These are phyloP conservation scores for Babesia ovis DNA, from an alignment of 169 alveolate species.

Conservation along the genomic window DNA sequence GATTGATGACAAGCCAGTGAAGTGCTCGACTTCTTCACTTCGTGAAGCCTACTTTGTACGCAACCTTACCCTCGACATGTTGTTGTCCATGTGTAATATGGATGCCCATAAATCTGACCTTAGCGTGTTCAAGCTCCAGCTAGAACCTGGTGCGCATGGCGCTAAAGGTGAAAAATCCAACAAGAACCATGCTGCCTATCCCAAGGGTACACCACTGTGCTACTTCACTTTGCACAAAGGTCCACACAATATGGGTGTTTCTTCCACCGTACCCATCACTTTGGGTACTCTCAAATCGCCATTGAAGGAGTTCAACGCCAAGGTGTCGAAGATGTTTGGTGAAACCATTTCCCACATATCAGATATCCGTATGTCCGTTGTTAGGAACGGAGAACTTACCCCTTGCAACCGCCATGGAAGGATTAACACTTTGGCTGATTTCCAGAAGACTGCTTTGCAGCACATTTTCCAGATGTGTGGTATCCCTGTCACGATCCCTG, in stretches of 20 bases:
- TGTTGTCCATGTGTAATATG: slow-evolving; percentile 50
- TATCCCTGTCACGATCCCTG: slow-evolving; percentile 57
- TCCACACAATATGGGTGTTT: slow-evolving; percentile 52
- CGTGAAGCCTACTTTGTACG: slow-evolving; percentile 63
- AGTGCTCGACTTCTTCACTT: slow-evolving; percentile 49
- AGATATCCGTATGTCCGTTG: slow-evolving; percentile 37
- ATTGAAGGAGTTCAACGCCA: slow-evolving; percentile 54
- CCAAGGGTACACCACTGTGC: slow-evolving; percentile 47
- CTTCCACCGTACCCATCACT: slow-evolving; percentile 50
- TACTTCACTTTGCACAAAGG: slow-evolving; percentile 64
- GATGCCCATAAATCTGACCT: slow-evolving; percentile 18
- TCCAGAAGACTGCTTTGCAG: slow-evolving; percentile 44
- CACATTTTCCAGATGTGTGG: slow-evolving; percentile 53
- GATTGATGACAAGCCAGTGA: slow-evolving; percentile 57
- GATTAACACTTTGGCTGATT: slow-evolving; percentile 32
- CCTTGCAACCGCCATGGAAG: slow-evolving; percentile 31
- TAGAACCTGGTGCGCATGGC: slow-evolving; percentile 29
- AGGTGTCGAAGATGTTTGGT: slow-evolving; percentile 56
- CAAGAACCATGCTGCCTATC: not conserved
- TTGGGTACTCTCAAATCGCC: slow-evolving; percentile 67
- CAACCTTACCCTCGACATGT: slow-evolving; percentile 54
- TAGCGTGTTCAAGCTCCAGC: slow-evolving; percentile 31
- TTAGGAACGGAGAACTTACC: slow-evolving; percentile 41
- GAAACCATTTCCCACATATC: slow-evolving; percentile 11
- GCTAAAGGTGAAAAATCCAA: slow-evolving; percentile 4